These are phyloP conservation scores for Mucor velutinosus DNA, from an alignment of 371 early-diverging fungal species.

Conservation along the genomic window DNA sequence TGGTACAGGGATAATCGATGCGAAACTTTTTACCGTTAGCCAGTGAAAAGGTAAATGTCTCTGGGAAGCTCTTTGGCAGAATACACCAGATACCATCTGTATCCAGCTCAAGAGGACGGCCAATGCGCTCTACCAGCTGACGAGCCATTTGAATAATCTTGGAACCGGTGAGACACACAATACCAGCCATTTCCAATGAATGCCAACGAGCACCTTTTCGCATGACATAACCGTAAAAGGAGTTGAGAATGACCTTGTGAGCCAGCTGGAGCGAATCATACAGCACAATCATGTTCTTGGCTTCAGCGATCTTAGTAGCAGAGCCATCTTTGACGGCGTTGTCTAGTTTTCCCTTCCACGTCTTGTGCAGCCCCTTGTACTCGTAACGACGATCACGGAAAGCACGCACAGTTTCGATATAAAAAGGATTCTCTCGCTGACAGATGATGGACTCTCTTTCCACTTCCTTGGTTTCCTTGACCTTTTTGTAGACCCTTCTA, in stretches of 20 bases:
- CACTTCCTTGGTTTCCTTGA: constrained; percentile 78
- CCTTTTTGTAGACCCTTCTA: constrained; percentile 88
- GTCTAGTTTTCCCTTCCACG: constrained; percentile 87
- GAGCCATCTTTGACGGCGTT: constrained; percentile 68
- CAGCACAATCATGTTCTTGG: constrained; percentile 92
- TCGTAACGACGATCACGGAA: constrained; percentile 99
- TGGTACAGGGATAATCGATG: constrained; percentile 95
- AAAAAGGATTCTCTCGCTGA: constrained; percentile 99
- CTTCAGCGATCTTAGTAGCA: constrained; percentile 79
- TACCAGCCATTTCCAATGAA: constrained; percentile 99
- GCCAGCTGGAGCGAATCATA: constrained; percentile 99
- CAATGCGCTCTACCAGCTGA: constrained; percentile 91
- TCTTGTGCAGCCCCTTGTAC: constrained; percentile 95
- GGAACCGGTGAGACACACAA: constrained; percentile 98
- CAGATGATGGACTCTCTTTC: constrained; percentile 92
- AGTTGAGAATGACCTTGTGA: constrained; percentile 99
- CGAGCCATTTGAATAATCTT: constrained; percentile 98
- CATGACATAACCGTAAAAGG: constrained; percentile 99
- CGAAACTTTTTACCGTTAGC: constrained; percentile 75
- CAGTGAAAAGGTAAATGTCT: constrained; percentile 85
- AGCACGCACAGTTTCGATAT: constrained; percentile 96
- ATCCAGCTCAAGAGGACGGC: constrained; percentile 97
- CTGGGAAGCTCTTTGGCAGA: constrained; percentile 93
- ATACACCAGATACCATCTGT: constrained; percentile 99
- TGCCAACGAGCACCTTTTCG: constrained; percentile 99